Percentiles rank a stretch among this genome's conserved stretches.
phyloP scores from a whole-genome alignment of 2,329 filamentous ascomycete genomes.

The Achaetomium macrosporum region DNA sequence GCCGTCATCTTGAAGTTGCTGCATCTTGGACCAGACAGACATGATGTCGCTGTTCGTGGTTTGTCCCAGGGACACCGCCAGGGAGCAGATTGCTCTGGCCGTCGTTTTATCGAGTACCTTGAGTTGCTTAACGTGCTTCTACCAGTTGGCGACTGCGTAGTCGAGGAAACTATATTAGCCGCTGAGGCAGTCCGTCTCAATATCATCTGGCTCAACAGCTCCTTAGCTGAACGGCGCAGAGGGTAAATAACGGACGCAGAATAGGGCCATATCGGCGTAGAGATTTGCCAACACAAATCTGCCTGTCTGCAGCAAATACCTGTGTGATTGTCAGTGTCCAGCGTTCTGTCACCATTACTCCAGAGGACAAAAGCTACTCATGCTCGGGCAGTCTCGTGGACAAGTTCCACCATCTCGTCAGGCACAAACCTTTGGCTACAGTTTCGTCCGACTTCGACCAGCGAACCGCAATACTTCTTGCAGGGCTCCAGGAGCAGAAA shows the following conservation, averaged over 20 bases:
- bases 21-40: too few species aligned
- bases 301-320: not conserved
- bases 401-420: conserved; percentile 1
- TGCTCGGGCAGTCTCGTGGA: conserved; percentile 2
- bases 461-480: conserved; percentile 5
- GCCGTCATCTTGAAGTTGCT: too few species aligned
- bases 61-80: too few species aligned
- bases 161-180: conserved; percentile 7
- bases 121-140: not conserved
- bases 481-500: not conserved
- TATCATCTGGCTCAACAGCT: not conserved
- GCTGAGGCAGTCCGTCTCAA: not conserved
- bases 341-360: too few species aligned
- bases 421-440: not conserved
- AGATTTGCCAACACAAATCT: not conserved
- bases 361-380: not conserved
- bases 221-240: not conserved
- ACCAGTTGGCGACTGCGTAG: conserved; percentile 4
- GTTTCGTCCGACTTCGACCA: conserved; percentile 1
- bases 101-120: too few species aligned
- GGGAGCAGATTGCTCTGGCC: too few species aligned
- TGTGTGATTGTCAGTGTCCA: too few species aligned
- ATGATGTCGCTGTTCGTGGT: too few species aligned
- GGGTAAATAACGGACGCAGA: not conserved
- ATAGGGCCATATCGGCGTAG: not conserved